These are phyloP conservation scores for Blastocystis hominis DNA, from an alignment of 352 stramenopile species.

Conservation along the genomic window DNA sequence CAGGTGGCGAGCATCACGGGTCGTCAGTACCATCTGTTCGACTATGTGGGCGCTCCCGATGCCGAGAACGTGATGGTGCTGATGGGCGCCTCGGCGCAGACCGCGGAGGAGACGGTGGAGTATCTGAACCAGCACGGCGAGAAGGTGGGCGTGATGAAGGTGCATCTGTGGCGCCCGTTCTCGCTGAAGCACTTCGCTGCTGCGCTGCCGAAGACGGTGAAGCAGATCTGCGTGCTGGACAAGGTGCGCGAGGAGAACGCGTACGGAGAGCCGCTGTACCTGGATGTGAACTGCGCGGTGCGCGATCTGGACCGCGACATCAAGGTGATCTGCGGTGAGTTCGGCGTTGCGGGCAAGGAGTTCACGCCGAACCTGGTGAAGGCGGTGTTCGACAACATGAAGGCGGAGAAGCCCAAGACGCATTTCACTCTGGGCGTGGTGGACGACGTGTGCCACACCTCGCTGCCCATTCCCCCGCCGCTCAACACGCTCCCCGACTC, in stretches of 20 bases:
- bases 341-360: constrained; percentile 66
- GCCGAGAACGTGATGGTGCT: too few relatives aligned
- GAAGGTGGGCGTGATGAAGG: too few relatives aligned
- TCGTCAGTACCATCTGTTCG: too few relatives aligned
- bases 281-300: constrained; percentile 70
- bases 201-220: constrained; percentile 65
- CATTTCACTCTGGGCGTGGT: constrained; percentile 74
- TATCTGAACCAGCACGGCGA: too few relatives aligned
- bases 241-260: constrained; percentile 62
- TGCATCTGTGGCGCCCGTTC: too few relatives aligned
- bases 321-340: constrained; percentile 67
- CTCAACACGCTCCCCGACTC: constrained; percentile 65
- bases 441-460: constrained; percentile 66
- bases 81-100: too few relatives aligned
- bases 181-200: constrained; percentile 69
- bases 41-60: too few relatives aligned
- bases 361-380: constrained; percentile 70
- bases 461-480: constrained; percentile 62
- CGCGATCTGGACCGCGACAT: constrained; percentile 62
- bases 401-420: constrained; percentile 63
- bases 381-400: constrained; percentile 66
- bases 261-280: too few relatives aligned
- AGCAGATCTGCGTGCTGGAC: constrained; percentile 70
- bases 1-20: too few relatives aligned
- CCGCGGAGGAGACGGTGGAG: too few relatives aligned